These are phyloP conservation scores for Microthlaspi erraticum DNA, from an alignment of 345 rosid species.

Conservation along the genomic window DNA sequence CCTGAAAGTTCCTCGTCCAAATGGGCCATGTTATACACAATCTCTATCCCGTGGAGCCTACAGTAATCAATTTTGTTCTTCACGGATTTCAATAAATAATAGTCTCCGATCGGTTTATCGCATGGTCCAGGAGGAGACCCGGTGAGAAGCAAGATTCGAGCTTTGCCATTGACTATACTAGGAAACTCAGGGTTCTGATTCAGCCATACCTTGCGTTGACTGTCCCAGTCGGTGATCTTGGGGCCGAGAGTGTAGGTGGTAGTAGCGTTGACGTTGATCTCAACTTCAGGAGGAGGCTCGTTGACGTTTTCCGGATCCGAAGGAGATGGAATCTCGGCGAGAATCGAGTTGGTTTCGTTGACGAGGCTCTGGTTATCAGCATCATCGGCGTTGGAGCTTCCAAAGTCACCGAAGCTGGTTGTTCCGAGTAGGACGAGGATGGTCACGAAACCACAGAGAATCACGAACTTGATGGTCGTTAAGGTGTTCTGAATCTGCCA, in stretches of 20 bases:
- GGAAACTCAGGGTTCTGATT: slow-evolving; percentile 79
- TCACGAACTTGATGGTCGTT: slow-evolving; percentile 85
- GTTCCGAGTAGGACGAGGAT: slow-evolving; percentile 87
- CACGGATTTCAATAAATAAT: slow-evolving; percentile 76
- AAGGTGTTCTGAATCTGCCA: slow-evolving; percentile 86
- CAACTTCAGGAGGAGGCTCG: slow-evolving; percentile 22
- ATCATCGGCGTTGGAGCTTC: slow-evolving; percentile 73
- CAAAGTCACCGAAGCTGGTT: slow-evolving; percentile 70
- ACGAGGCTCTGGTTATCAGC: slow-evolving; percentile 69
- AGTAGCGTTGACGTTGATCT: slow-evolving; percentile 46
- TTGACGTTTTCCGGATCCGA: slow-evolving; percentile 52
- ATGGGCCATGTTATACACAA: slow-evolving; percentile 91
- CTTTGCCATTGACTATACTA: slow-evolving; percentile 64
- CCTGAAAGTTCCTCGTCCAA: slow-evolving; percentile 87
- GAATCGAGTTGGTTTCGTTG: slow-evolving; percentile 69
- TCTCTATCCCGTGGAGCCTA: slow-evolving; percentile 95
- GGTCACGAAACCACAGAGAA: slow-evolving; percentile 85
- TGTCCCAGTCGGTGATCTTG: slow-evolving; percentile 70
- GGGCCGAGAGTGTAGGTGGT: slow-evolving; percentile 76
- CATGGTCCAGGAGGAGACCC: slow-evolving; percentile 90
- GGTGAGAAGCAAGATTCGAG: slow-evolving; percentile 75
- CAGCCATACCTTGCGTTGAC: slow-evolving; percentile 78
- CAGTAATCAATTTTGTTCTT: slow-evolving; percentile 98
- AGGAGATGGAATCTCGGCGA: slow-evolving; percentile 75
- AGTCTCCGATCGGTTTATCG: slow-evolving; percentile 84